Conservation (phyloP, 805 yeast species). For the Candida parachauliodes region DNA sequence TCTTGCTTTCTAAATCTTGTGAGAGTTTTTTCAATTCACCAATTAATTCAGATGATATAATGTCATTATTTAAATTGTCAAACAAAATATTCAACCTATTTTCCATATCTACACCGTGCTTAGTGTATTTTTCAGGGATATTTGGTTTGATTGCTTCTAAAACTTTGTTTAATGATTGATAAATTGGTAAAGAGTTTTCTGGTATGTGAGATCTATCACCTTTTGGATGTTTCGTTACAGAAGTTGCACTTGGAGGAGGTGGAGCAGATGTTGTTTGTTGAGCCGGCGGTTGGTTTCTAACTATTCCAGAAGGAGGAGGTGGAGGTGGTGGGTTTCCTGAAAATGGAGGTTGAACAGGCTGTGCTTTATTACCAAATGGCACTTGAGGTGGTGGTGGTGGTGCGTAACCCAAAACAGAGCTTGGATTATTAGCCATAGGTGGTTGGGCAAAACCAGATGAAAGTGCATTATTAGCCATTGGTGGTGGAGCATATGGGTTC, state of each 20-base stretch:
- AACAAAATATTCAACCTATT: constrained; percentile 74
- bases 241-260: constrained; percentile 22
- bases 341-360: constrained; percentile 23
- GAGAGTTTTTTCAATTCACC: constrained; percentile 50
- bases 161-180: constrained; percentile 50
- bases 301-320: constrained; percentile 10
- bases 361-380: constrained; percentile 10
- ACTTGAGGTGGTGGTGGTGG: constrained; percentile 13
- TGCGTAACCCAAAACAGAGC: constrained; percentile 9
- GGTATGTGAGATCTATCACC: constrained; percentile 74
- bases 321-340: constrained; percentile 15
- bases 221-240: constrained; percentile 40
- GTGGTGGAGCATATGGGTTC: constrained; percentile 26
- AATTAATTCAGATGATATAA: constrained; percentile 56
- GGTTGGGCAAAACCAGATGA: constrained; percentile 10
- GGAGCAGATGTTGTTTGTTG: constrained; percentile 15
- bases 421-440: too few relatives aligned
- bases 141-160: constrained; percentile 63
- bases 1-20: constrained; percentile 46
- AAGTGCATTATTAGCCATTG: constrained; percentile 3
- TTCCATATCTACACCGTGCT: constrained; percentile 77
- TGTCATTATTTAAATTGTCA: constrained; percentile 73
- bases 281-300: constrained; percentile 10
- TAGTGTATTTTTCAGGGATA: constrained; percentile 69
- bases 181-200: constrained; percentile 54